Base-by-base conservation (phyloP, 139 green algal species). In the Coccomyxa sp. region DNA sequence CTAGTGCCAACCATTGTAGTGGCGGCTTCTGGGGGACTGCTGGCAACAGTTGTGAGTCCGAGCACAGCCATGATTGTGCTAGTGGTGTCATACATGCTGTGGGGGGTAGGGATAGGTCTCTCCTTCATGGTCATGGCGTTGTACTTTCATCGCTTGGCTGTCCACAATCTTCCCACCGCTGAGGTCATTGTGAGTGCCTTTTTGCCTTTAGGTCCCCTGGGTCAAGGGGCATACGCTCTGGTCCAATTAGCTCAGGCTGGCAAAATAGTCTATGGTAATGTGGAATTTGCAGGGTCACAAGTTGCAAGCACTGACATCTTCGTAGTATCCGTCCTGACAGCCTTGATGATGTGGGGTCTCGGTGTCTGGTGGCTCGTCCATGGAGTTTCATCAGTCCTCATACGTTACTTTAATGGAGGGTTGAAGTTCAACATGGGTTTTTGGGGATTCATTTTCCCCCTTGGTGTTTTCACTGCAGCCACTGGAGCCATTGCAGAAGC, bases 401-500 rank as follows among this genome's bases (percentile, higher is more conserved):
- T 71, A 16, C 27, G 82, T 12, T 30, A 58, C 12, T 15, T 59
- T 9, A 30, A 51, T n/a, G 38, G 58, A 13, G 67, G n/a, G 7
- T 27, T 85, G 14, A 79, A 58, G 25, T 71, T 82, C 32, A 82
- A 82, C n/a, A 85, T 85, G 60, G 82, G 82, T 51, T 85, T 57
- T 21, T 85, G 82, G 82, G 82, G 77, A 4, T 85, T 85, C 82
- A 85, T 85, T 23, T 85, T 85, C 63, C 82, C 82, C 10, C 17
- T 85, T 63, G 82, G 82, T 14, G 77, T 82, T 3, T 82, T 71
- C 32, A 85, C 58, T 18, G 59, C 45, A 31, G 76, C 76, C 60
- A 85, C 82, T 23, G 66, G 63, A 79, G 31, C 59, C 15, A 67
- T 85, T 57, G 45, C 23, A 21, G 60, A 68, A 30, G 77, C 32